A percentile compares a stretch with the other conserved stretches of the same genome.
phyloP scores from a whole-genome alignment of 331 rosid genomes.

The Malus hybrid region DNA sequence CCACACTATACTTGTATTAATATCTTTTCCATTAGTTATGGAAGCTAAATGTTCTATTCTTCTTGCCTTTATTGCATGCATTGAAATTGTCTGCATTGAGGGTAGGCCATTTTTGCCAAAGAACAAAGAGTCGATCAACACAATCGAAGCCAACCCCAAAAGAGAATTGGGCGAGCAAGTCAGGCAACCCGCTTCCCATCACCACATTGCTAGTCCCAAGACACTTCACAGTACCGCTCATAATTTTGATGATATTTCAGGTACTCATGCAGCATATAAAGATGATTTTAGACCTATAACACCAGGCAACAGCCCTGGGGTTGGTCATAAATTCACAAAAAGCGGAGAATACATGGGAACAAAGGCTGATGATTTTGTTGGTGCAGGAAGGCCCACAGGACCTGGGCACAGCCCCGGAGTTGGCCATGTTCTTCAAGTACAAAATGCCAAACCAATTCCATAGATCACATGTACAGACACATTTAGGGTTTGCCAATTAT shows the following conservation, averaged over 20 bases:
- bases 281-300: constrained; percentile 15
- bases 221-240: background rate
- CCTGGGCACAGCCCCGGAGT: constrained; percentile 25
- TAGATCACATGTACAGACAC: background rate
- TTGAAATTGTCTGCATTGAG: background rate
- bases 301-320: constrained; percentile 11
- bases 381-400: constrained; percentile 3
- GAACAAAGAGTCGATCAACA: background rate
- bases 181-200: background rate
- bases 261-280: background rate
- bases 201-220: background rate
- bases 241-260: background rate
- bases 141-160: background rate
- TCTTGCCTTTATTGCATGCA: constrained; percentile 8
- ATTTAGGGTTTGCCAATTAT: background rate
- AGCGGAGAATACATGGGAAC: background rate
- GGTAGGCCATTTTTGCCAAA: constrained; percentile 5
- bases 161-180: constrained; percentile 5
- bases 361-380: background rate
- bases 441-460: constrained; percentile 7
- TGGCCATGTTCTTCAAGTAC: constrained; percentile 9
- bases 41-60: constrained; percentile 11
- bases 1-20: background rate
- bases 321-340: background rate
- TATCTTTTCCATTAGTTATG: background rate